phyloP scores from a whole-genome alignment of 352 stramenopile species.

The Phytopythium helicoides region DNA sequence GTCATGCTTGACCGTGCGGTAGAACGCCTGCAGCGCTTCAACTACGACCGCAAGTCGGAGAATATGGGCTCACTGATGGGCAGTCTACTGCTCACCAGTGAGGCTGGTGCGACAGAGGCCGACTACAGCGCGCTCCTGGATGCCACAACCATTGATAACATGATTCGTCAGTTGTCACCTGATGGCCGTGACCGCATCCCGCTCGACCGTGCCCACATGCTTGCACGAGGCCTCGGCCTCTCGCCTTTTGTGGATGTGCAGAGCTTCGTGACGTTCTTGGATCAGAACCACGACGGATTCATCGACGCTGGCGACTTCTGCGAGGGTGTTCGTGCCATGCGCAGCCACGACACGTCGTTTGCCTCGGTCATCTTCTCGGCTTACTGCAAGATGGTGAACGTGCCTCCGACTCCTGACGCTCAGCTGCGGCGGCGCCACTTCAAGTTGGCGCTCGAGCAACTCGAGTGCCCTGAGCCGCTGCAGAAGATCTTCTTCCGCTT shows the following conservation, averaged over 20 bases:
- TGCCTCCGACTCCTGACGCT: slow-evolving; percentile 8
- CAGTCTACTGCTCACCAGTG: slow-evolving; percentile 30
- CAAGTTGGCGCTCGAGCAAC: slow-evolving; percentile 39
- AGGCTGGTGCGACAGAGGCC: slow-evolving; percentile 39
- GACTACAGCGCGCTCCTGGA: slow-evolving; percentile 61
- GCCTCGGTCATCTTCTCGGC: slow-evolving; percentile 63
- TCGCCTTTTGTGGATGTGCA: slow-evolving; percentile 67
- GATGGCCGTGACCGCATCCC: slow-evolving; percentile 44
- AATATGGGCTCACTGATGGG: slow-evolving; percentile 71
- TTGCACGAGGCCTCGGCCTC: slow-evolving; percentile 53
- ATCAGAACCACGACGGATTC: slow-evolving; percentile 67
- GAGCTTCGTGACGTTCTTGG: slow-evolving; percentile 57
- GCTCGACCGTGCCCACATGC: slow-evolving; percentile 43
- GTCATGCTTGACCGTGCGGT: slow-evolving; percentile 31
- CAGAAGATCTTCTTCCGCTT: slow-evolving; percentile 64
- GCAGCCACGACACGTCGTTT: slow-evolving; percentile 52
- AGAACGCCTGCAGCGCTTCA: slow-evolving; percentile 72
- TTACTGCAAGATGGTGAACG: slow-evolving; percentile 35
- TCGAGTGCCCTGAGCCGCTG: slow-evolving; percentile 59
- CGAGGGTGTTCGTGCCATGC: slow-evolving; percentile 53
- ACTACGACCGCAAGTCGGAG: slow-evolving; percentile 75
- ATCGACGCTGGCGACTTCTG: slow-evolving; percentile 76
- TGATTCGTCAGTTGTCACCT: slow-evolving; percentile 66
- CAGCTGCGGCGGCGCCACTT: slow-evolving; percentile 37
- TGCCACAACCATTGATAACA: slow-evolving; percentile 50